Evolutionary conservation across 2,329 filamentous ascomycete species (phyloP), one percentile per base, ranked within the genome.

Genomic region (Triangularia verruculosa): DNA sequence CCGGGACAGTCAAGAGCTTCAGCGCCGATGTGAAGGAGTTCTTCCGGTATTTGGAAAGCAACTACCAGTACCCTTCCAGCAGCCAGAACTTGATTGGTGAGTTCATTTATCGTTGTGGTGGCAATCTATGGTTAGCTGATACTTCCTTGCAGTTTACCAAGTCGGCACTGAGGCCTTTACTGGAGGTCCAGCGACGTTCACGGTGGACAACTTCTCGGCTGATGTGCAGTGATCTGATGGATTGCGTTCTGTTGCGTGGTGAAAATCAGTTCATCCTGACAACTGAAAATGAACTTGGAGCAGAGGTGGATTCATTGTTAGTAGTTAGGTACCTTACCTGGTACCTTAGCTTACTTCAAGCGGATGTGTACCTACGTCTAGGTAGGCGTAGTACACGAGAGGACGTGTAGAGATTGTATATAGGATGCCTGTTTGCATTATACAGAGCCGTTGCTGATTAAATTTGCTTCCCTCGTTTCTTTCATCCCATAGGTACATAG

Each of bases 1-100:
- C 73, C 30, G 56, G 56, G 17, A 69, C 78, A 6, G 74, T 80
- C 20, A 78, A 74, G 8, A 78, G 62, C 71, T 87, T 84, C 74
- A 78, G 73, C 28, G 83, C 79, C 27, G 82, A 87, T 68, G 65
- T 86, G 65, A 77, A 77, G 67, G 73, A 77, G 1, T 87, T 87
- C 74, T 76, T 83, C 64, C 77, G 74, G 9, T 85, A 86, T 69
- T 71, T 87, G 30, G 74, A 75, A 11, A 66, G 67, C 12, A 77
- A 74, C 63, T 73, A 83, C 61, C 76, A 76, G 0, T 75, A 47
- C 28, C 64, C 64, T 6, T 43, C 61, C 24, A 61, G 51, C 52
- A 24, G 47, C n/a, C 66, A 66, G 56, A 64, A 66, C 28, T 15
- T 65, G 27, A 65, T 65, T 20, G 64, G 64, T 67, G 28, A 55